Conservation (phyloP, 1,284 basidiomycete genomes). For the Leccinum variabile region DNA sequence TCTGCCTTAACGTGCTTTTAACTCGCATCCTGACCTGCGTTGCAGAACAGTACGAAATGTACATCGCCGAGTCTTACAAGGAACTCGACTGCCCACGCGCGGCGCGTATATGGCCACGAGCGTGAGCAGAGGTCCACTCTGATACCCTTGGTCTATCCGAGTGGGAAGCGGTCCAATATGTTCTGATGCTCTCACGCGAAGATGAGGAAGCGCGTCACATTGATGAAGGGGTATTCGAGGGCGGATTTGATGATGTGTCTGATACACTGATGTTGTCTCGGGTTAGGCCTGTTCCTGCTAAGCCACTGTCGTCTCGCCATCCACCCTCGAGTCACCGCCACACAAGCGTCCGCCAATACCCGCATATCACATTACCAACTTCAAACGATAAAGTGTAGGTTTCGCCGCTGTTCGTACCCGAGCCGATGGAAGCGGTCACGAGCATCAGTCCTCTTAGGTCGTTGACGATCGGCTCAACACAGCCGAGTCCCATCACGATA, state of each 20-base stretch:
- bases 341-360: slow-evolving; percentile 15
- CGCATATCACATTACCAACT: slow-evolving; percentile 28
- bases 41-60: slow-evolving; percentile 63
- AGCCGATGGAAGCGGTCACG: slow-evolving; percentile 45
- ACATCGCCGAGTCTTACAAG: slow-evolving; percentile 59
- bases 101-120: slow-evolving; percentile 47
- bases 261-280: slow-evolving; percentile 9
- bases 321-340: slow-evolving; percentile 8
- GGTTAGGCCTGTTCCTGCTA: slow-evolving; percentile 10
- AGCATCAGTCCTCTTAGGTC: slow-evolving; percentile 30
- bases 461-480: slow-evolving; percentile 7
- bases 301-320: slow-evolving; percentile 5
- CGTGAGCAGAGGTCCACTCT: slow-evolving; percentile 58
- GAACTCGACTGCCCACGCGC: slow-evolving; percentile 45
- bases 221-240: slow-evolving; percentile 59
- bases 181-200: slow-evolving; percentile 81
- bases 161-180: slow-evolving; percentile 75
- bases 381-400: slow-evolving; percentile 47
- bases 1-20: slow-evolving; percentile 1
- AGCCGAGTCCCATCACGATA: background rate
- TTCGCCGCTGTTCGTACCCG: slow-evolving; percentile 34
- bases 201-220: slow-evolving; percentile 47
- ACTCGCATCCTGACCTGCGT: background rate
- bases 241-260: slow-evolving; percentile 51
- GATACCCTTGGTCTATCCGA: slow-evolving; percentile 72